Evolutionary conservation across 164 flowering plant species (phyloP).

Genomic region (Magnolia changhungtana): DNA sequence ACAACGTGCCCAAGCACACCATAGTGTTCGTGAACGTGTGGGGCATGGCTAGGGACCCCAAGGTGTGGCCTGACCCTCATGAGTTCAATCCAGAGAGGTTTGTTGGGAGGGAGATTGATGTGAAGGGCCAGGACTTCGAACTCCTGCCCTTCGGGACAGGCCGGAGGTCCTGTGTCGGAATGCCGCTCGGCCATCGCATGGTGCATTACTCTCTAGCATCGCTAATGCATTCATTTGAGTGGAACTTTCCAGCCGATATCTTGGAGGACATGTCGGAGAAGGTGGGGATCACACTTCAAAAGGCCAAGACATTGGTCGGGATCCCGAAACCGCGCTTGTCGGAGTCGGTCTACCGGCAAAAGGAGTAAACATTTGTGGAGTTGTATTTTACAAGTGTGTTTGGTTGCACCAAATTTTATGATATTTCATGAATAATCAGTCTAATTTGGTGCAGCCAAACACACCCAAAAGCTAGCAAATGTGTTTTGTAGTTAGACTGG

Average conservation of each 20-base stretch:
- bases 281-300: slow-evolving; percentile 30
- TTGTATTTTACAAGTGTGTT: background rate
- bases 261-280: slow-evolving; percentile 29
- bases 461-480: too few relatives aligned
- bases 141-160: slow-evolving; percentile 39
- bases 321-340: slow-evolving; percentile 27
- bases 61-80: slow-evolving; percentile 26
- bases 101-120: slow-evolving; percentile 22
- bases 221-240: slow-evolving; percentile 34
- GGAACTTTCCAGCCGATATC: slow-evolving; percentile 20
- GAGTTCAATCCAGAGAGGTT: slow-evolving; percentile 37
- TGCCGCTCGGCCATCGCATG: slow-evolving; percentile 34
- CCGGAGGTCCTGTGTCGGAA: slow-evolving; percentile 33
- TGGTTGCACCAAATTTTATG: background rate
- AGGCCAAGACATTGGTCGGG: slow-evolving; percentile 23
- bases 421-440: too few relatives aligned
- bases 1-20: slow-evolving; percentile 28
- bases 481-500: too few relatives aligned
- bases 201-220: slow-evolving; percentile 27
- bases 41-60: slow-evolving; percentile 32
- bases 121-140: slow-evolving; percentile 38
- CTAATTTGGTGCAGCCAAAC: too few relatives aligned
- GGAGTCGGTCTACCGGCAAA: background rate
- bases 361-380: background rate
- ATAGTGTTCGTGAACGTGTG: slow-evolving; percentile 33